phyloP scores from a whole-genome alignment of 768 basidiomycete genomes.

The Gymnopilus junonius region DNA sequence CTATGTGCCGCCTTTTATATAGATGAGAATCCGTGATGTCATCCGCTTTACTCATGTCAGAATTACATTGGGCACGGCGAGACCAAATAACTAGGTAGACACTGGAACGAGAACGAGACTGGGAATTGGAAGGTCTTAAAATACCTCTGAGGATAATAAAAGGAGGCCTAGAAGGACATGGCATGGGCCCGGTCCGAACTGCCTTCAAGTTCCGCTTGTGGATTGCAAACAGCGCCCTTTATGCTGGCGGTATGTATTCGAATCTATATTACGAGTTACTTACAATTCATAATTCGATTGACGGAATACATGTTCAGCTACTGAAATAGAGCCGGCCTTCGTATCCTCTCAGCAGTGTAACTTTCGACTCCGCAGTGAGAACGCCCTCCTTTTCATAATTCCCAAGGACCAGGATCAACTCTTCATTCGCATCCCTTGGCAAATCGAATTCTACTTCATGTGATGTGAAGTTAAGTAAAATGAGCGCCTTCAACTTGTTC shows the following conservation, averaged over 20 bases:
- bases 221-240: no score
- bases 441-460: slow-evolving; percentile 26
- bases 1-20: background rate
- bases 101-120: background rate
- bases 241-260: no score
- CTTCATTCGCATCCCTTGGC: background rate
- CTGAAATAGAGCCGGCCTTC: slow-evolving; percentile 37
- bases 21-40: background rate
- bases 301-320: background rate
- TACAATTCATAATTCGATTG: no score
- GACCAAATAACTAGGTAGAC: background rate
- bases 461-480: slow-evolving; percentile 43
- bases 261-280: no score
- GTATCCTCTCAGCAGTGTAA: slow-evolving; percentile 28
- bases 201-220: no score
- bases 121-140: background rate
- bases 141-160: background rate
- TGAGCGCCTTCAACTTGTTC: background rate
- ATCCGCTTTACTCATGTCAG: background rate
- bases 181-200: no score
- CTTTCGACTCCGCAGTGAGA: slow-evolving; percentile 1
- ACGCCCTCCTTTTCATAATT: slow-evolving; percentile 29
- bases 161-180: background rate
- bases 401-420: slow-evolving; percentile 25
- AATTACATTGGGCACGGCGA: background rate